Evolutionary conservation across 2,329 filamentous ascomycete species (phyloP).

Genomic region (Fusarium euwallaceae): DNA sequence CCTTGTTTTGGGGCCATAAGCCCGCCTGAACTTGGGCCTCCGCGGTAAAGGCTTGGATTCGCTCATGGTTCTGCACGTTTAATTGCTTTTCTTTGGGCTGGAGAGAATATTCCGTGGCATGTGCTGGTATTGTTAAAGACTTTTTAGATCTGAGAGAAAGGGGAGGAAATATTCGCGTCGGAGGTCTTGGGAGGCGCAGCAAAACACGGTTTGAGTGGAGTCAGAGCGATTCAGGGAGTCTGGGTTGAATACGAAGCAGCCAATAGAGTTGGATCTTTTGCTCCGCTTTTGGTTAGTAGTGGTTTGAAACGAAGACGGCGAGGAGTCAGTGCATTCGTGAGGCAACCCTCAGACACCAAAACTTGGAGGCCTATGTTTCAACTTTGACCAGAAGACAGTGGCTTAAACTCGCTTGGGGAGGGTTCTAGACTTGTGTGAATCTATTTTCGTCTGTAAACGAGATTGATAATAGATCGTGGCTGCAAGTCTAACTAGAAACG

Average conservation of each 20-base stretch:
- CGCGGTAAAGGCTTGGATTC: conserved; percentile 15
- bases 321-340: not conserved
- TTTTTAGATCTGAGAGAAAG: not conserved
- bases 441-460: not conserved
- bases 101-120: conserved; percentile 1
- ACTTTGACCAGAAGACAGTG: not conserved
- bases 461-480: not conserved
- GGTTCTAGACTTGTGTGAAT: not conserved
- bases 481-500: not conserved
- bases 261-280: not conserved
- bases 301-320: not conserved
- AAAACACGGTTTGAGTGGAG: not conserved
- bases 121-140: not conserved
- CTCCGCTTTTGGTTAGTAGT: not conserved
- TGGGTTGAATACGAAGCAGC: not conserved
- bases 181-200: not conserved
- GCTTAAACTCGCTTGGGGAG: not conserved
- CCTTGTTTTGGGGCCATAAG: conserved; percentile 34
- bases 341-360: not conserved
- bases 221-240: not conserved
- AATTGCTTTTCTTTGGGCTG: not conserved
- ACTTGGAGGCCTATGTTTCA: not conserved
- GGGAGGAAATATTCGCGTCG: not conserved
- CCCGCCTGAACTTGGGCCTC: conserved; percentile 30
- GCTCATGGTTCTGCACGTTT: not conserved